phyloP scores from a whole-genome alignment of 2,329 filamentous ascomycete species.

The Cryphonectria parasitica region DNA sequence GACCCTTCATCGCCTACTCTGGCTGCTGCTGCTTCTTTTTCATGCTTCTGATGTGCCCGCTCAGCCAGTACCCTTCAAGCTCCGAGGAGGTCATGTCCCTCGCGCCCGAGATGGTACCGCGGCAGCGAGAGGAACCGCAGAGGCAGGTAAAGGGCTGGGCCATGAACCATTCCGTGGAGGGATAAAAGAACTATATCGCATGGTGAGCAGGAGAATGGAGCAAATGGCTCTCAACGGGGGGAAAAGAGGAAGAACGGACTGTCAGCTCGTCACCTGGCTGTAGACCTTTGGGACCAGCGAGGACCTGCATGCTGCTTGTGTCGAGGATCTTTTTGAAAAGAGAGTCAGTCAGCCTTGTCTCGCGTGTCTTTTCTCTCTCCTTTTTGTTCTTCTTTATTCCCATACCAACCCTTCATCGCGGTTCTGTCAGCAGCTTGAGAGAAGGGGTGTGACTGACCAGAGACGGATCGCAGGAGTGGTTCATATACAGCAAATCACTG shows the following conservation, averaged over 20 bases:
- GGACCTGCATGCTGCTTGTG: slow-evolving; percentile 57
- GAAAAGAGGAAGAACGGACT: slow-evolving; percentile 38
- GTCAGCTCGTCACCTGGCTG: slow-evolving; percentile 61
- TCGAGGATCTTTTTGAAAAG: slow-evolving; percentile 58
- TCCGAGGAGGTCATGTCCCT: slow-evolving; percentile 58
- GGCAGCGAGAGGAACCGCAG: slow-evolving; percentile 61
- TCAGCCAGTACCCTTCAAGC: slow-evolving; percentile 64
- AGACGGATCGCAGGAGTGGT: slow-evolving; percentile 69
- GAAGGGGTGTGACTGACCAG: slow-evolving; percentile 49
- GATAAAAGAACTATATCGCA: slow-evolving; percentile 67
- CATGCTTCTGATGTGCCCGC: slow-evolving; percentile 62
- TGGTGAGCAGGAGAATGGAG: not conserved
- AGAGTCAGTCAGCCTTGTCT: not conserved
- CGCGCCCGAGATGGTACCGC: slow-evolving; percentile 66
- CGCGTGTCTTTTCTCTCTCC: not conserved
- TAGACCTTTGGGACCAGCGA: slow-evolving; percentile 61
- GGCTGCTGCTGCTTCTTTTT: slow-evolving; percentile 42
- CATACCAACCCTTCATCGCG: not conserved
- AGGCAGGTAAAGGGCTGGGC: slow-evolving; percentile 71
- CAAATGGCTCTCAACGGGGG: too few relatives aligned
- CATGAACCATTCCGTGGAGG: slow-evolving; percentile 76
- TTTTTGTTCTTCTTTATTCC: not conserved
- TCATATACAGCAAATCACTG: slow-evolving; percentile 69
- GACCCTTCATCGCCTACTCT: not conserved
- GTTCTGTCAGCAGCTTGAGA: not conserved